Evolutionary conservation across 2,329 filamentous ascomycete genomes (phyloP).

Genomic region (Aspergillus glaucus): DNA sequence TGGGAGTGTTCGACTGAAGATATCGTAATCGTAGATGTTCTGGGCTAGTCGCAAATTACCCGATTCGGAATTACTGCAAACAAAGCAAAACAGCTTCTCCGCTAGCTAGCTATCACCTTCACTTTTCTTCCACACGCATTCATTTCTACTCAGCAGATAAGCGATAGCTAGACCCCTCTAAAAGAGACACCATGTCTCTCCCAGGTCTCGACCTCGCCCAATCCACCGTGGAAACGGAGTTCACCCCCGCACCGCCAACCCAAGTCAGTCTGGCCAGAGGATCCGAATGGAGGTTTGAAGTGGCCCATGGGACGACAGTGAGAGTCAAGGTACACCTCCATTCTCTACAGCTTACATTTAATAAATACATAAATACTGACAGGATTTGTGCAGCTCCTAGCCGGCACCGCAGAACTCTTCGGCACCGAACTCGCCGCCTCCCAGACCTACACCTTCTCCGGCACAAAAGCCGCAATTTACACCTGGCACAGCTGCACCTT

Average conservation of each 20-base stretch:
- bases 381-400: conserved; percentile 51
- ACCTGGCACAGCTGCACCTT: conserved; percentile 88
- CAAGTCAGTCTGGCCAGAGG: conserved; percentile 54
- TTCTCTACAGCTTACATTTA: neutral
- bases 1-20: too few relatives aligned
- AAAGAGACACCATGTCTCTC: conserved; percentile 56
- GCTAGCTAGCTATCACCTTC: neutral
- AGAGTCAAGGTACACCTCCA: conserved; percentile 47
- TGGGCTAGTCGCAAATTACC: neutral
- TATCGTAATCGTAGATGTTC: too few relatives aligned
- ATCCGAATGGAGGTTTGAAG: conserved; percentile 75
- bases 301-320: conserved; percentile 50
- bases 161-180: neutral
- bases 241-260: conserved; percentile 33
- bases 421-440: conserved; percentile 84
- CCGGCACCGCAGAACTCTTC: conserved; percentile 85
- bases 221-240: conserved; percentile 46
- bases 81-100: neutral
- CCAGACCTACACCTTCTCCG: conserved; percentile 72
- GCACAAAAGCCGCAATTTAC: conserved; percentile 78
- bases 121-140: neutral
- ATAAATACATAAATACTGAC: neutral
- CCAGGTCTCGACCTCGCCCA: conserved; percentile 66
- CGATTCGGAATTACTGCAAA: neutral
- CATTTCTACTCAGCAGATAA: neutral